Base-by-base conservation (phyloP, 177 flowering plant genomes). In the Vitis hybrid region DNA sequence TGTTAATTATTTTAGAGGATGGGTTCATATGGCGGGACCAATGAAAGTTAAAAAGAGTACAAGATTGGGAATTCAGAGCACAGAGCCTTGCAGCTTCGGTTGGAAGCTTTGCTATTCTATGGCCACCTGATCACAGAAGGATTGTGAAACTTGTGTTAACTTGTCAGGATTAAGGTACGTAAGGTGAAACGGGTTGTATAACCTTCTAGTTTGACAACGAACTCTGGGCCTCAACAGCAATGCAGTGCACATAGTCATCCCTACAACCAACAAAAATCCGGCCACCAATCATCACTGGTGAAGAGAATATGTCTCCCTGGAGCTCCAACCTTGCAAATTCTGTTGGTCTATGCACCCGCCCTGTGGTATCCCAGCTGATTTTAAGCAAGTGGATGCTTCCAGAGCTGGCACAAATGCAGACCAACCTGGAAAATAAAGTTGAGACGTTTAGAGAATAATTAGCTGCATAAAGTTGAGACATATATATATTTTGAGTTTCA, bases 231-330 rank as follows among this genome's bases (percentile, higher is more conserved):
- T 55, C 73, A 56, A 87, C 71, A 33, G 68, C 70, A 58, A 90
- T 67, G 73, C 98, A 90, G 72, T 85, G 84, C 64, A 94, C 72
- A 76, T 81, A 76, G 76, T 94, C 94, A 79, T 94, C 97, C 71
- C 98, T 82, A 77, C 97, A 89, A 71, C 98, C 97, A 62, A 94
- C 92, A 81, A 86, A 94, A 76, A 92, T 82, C 68, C 81, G 77
- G 29, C 97, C 97, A 62, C 91, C 90, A 76, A 92, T 82, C 99
- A 94, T 94, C 69, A 95, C 86, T 3, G 96, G 97, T 15, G 98
- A 90, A 56, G 97, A 93, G 72, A 91, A 93, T 66, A 95, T 75
- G 20, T 91, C 92, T 65, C 92, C 97, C 26, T 74, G 74, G 3
- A 93, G 87, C 52, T 84, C 79, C 48, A 88, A 56, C 64, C 78